phyloP scores from a whole-genome alignment of 768 basidiomycete species.

The Leucosporidium creatinivorum region DNA sequence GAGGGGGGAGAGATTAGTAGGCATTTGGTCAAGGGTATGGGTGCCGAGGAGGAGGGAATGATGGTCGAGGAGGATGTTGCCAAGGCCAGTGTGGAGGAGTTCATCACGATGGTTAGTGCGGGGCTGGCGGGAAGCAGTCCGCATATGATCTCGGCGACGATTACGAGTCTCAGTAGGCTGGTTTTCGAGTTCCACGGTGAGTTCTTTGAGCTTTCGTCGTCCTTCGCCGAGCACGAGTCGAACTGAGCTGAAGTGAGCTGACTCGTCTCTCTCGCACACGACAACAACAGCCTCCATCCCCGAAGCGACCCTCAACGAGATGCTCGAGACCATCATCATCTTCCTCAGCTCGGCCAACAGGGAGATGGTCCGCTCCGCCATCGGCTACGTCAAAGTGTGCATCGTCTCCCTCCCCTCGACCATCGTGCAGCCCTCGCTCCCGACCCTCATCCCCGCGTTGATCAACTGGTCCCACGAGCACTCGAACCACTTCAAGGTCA shows the following conservation, averaged over 20 bases:
- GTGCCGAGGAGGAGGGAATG: conserved; percentile 42
- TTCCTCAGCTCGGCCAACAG: conserved; percentile 85
- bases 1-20: conserved; percentile 74
- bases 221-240: background rate
- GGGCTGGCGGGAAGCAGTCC: conserved; percentile 87
- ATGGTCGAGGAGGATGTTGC: conserved; percentile 49
- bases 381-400: conserved; percentile 89
- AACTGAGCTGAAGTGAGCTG: background rate
- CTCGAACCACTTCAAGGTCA: conserved; percentile 96
- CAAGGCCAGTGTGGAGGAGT: conserved; percentile 58
- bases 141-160: conserved; percentile 96
- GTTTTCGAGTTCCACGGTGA: conserved; percentile 93
- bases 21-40: conserved; percentile 68
- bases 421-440: conserved; percentile 68
- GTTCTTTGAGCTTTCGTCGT: conserved; percentile 21
- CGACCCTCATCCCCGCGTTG: conserved; percentile 70
- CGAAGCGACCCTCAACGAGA: conserved; percentile 60
- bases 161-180: conserved; percentile 85
- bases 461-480: conserved; percentile 93
- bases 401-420: conserved; percentile 73
- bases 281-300: conserved; percentile 47
- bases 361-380: conserved; percentile 92
- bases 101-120: conserved; percentile 91
- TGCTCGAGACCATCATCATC: conserved; percentile 75
- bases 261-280: background rate